Evolutionary conservation across 2,329 filamentous ascomycete genomes (phyloP), one percentile per base, ranked within the genome.

Genomic region (Colletotrichum spinosum): DNA sequence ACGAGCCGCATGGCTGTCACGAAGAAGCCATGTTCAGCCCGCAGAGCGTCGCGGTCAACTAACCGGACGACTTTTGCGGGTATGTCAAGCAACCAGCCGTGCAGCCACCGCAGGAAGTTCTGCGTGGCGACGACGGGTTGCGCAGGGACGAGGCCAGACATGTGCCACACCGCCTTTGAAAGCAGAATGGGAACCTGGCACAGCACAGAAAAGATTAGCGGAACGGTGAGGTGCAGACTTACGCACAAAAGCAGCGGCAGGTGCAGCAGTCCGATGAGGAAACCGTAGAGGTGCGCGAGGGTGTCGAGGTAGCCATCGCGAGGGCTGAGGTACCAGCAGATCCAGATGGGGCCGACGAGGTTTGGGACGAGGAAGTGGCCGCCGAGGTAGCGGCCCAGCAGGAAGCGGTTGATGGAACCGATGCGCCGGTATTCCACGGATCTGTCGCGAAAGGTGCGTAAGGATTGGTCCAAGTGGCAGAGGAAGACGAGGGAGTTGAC

Each of bases 281-380:
- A 67, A 8, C 64, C 64, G 12, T 67, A 67, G 4, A 66, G 13
- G 48, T 66, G 52, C 4, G 52, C 58, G 41, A 63, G 46, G 4
- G 52, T 33, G 25, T 66, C 58, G 37, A 66, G 58, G 6, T 33
- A 4, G 9, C 12, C 8, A 8, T 53, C n/a, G 25, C 42, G 34
- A 2, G 46, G 3, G 52, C 52, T 38, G n/a, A 46, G 3, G 15
- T 15, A 34, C 48, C 58, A 49, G 10, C 48, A 62, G 2, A 53
- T 12, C 7, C 42, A 53, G 35, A 66, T 48, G 4, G 63, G 63
- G 11, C 58, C 63, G 12, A 42, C 8, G 48, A 66, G 41, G 17
- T 66, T 66, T 5, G 63, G 52, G 2, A 66, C 11, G 8, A 66
- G 48, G 25, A 66, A 66, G 52, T 25, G 33, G 48, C 63, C 53